Conservation (phyloP, 2,329 filamentous ascomycete genomes). For the Alternaria metachromatica region DNA sequence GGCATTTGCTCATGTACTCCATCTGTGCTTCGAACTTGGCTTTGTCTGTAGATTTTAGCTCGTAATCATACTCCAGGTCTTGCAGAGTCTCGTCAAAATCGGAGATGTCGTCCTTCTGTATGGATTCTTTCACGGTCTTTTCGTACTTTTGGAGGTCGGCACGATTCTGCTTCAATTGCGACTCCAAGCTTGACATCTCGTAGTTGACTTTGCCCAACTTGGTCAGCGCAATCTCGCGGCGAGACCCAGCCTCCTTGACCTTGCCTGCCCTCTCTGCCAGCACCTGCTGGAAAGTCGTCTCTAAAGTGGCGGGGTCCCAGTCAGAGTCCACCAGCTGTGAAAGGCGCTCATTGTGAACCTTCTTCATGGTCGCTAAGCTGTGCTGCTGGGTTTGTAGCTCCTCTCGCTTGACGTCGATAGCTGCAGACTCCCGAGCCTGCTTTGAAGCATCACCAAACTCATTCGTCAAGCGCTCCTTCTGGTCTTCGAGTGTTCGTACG, state of each 20-base stretch:
- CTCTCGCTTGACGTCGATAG: constrained; percentile 82
- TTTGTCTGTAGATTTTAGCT: constrained; percentile 66
- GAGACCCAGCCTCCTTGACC: constrained; percentile 70
- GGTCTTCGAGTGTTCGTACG: constrained; percentile 73
- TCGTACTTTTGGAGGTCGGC: constrained; percentile 69
- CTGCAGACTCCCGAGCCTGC: constrained; percentile 80
- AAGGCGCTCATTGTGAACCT: constrained; percentile 76
- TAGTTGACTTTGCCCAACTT: constrained; percentile 80
- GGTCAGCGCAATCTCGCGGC: constrained; percentile 72
- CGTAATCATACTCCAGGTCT: constrained; percentile 59
- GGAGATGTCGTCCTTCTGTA: constrained; percentile 42
- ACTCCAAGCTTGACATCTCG: constrained; percentile 69
- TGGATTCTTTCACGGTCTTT: constrained; percentile 64
- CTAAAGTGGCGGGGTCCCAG: constrained; percentile 75
- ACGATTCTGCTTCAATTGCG: constrained; percentile 69
- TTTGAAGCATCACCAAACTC: constrained; percentile 85
- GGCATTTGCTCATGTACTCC: constrained; percentile 73
- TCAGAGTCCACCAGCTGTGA: constrained; percentile 66
- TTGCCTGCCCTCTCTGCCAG: constrained; percentile 64
- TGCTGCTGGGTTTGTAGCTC: constrained; percentile 76
- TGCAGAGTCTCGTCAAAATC: constrained; percentile 61
- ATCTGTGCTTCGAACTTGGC: constrained; percentile 73
- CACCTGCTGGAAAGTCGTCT: constrained; percentile 71
- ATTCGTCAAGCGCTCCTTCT: constrained; percentile 73
- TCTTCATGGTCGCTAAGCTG: constrained; percentile 77